Conservation (phyloP, 768 basidiomycete genomes). For the Serendipita indica region DNA sequence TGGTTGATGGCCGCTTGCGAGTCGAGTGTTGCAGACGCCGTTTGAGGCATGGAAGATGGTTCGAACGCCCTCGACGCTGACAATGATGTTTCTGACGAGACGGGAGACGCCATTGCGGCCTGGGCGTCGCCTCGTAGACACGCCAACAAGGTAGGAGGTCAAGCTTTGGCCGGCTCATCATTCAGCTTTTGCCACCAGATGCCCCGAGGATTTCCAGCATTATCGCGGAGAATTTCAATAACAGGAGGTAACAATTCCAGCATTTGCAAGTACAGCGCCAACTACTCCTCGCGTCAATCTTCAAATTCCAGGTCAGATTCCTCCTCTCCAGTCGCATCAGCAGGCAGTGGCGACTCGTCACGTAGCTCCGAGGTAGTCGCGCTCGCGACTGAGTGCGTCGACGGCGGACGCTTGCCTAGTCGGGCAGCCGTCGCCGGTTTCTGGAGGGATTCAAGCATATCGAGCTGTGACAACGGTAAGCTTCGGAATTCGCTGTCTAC, state of each 20-base stretch:
- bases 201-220: too few species aligned
- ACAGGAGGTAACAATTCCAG: too few species aligned
- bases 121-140: constrained; percentile 1
- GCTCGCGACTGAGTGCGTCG: background rate
- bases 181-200: too few species aligned
- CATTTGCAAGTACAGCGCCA: too few species aligned
- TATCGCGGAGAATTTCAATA: too few species aligned
- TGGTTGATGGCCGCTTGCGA: background rate
- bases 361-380: background rate
- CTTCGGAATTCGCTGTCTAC: background rate
- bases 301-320: background rate
- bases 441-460: background rate
- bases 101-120: background rate
- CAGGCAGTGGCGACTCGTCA: background rate
- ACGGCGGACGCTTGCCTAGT: background rate
- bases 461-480: background rate
- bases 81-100: background rate
- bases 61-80: background rate
- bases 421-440: background rate
- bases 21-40: background rate
- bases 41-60: background rate
- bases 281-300: too few species aligned
- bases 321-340: background rate
- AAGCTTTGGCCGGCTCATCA: too few species aligned
- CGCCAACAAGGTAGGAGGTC: too few species aligned